Percentiles rank a stretch among this genome's conserved stretches.
Evolutionary conservation across 176 grass and related monocot genomes (phyloP).

Genomic region (Zea mays): DNA sequence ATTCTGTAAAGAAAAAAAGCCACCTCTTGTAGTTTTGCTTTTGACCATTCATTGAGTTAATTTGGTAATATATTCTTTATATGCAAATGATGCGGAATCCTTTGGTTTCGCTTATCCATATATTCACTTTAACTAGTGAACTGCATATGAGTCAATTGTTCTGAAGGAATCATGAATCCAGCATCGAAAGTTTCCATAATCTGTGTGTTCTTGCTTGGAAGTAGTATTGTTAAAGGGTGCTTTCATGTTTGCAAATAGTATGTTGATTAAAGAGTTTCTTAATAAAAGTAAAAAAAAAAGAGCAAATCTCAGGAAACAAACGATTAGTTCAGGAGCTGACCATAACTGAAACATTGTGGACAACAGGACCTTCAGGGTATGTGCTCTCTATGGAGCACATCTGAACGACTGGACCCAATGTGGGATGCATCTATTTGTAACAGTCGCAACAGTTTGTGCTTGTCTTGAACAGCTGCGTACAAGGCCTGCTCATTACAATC

Average conservation of each 20-base stretch:
- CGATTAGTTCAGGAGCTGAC: not conserved
- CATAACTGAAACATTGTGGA: not conserved
- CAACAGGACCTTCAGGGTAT: not conserved
- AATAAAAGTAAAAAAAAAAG: not conserved
- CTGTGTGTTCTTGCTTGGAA: not conserved
- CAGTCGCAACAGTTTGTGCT: not conserved
- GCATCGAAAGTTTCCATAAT: not conserved
- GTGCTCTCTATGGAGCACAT: not conserved
- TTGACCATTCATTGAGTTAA: not conserved
- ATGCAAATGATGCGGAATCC: not conserved
- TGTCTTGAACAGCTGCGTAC: constrained; percentile 6
- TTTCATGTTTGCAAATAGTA: not conserved
- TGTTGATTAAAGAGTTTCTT: not conserved
- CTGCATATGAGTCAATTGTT: constrained; percentile 17
- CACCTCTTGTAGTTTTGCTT: not conserved
- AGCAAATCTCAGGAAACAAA: not conserved
- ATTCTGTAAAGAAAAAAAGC: constrained; percentile 8
- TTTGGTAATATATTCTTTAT: not conserved
- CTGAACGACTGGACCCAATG: not conserved
- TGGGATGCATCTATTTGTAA: not conserved
- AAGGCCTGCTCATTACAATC: not conserved
- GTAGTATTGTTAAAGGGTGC: not conserved
- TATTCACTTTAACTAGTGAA: not conserved
- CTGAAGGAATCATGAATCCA: not conserved
- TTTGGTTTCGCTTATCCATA: not conserved